Evolutionary conservation across 768 basidiomycete species (phyloP), one percentile per base, ranked within the genome.

Genomic region (Rubroboletus pulcherrimus): DNA sequence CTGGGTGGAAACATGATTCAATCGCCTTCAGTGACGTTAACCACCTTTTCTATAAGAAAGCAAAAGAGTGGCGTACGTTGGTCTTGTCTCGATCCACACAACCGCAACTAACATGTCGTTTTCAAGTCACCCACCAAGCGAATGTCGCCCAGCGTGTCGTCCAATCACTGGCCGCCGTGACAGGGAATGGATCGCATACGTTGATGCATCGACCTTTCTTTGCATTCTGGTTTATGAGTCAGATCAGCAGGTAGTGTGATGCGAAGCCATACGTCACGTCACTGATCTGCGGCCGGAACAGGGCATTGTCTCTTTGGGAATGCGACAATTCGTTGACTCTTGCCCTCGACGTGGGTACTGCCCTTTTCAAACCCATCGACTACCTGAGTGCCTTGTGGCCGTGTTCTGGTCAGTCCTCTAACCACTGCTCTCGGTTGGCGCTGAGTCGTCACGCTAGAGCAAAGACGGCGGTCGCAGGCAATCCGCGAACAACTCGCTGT

Each of bases 181-280:
- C 87, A 9, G 85, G 84, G 3, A 66, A 72, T 45, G 64, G 66
- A 21, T 62, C 70, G 39, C 78, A 81, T 56, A 66, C 76, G 33
- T 68, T 89, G 24, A 73, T 81, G 3, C 74, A 79, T 15, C 73
- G 86, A 53, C 87, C 87, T 10, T 86, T 85, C 65, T 86, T 82
- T 65, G 75, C 82, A 24, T 86, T 86, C 66, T 89, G 86, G 86
- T 87, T 89, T 64, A 85, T 87, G 84, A 78, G 78, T 21, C 85
- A 88, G 69, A 79, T 89, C 51, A 76, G 74, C 64, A 78, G 82
- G 84, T 81, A 54, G 50, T 68, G 67, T 51, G 43, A 42, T 34
- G 15, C 6, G 17, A 29, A 51, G 33, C 24, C 46, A 41, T 41
- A 14, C 19, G 49, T 50, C 55, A 59, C 53, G 51, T 47, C 51